Evolutionary conservation across 345 rosid genomes (phyloP).

Genomic region (Pistacia vera): DNA sequence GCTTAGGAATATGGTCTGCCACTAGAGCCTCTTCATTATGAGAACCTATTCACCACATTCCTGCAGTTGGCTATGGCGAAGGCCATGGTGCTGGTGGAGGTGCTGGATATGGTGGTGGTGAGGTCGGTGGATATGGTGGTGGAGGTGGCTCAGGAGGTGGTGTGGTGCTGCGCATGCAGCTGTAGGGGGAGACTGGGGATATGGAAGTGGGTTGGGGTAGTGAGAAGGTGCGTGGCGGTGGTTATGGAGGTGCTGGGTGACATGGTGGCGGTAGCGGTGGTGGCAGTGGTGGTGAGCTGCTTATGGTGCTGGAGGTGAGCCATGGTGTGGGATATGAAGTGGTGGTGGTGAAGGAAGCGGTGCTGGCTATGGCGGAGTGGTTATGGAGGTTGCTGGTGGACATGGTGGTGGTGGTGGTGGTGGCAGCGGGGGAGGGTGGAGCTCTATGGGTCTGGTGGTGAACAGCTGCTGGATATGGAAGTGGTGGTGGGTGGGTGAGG

Average conservation of each 20-base stretch:
- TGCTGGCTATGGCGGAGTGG: constrained; percentile 31
- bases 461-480: constrained; percentile 23
- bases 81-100: constrained; percentile 24
- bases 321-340: constrained; percentile 20
- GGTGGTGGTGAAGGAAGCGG: constrained; percentile 16
- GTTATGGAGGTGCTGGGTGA: constrained; percentile 20
- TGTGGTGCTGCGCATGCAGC: constrained; percentile 27
- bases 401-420: not conserved
- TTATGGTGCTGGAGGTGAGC: constrained; percentile 17
- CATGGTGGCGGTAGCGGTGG: constrained; percentile 26
- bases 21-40: constrained; percentile 32
- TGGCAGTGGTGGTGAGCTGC: constrained; percentile 24
- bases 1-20: constrained; percentile 36
- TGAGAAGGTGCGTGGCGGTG: constrained; percentile 29
- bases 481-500: constrained; percentile 25
- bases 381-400: constrained; percentile 20
- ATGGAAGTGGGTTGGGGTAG: constrained; percentile 26
- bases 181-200: constrained; percentile 27
- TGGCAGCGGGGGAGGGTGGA: constrained; percentile 8
- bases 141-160: constrained; percentile 30
- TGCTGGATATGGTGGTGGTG: constrained; percentile 18
- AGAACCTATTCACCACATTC: constrained; percentile 6
- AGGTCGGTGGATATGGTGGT: constrained; percentile 26
- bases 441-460: constrained; percentile 18
- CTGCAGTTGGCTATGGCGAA: constrained; percentile 15